phyloP scores from a whole-genome alignment of 164 flowering plant genomes.

The Chloranthus sessilifolius region DNA sequence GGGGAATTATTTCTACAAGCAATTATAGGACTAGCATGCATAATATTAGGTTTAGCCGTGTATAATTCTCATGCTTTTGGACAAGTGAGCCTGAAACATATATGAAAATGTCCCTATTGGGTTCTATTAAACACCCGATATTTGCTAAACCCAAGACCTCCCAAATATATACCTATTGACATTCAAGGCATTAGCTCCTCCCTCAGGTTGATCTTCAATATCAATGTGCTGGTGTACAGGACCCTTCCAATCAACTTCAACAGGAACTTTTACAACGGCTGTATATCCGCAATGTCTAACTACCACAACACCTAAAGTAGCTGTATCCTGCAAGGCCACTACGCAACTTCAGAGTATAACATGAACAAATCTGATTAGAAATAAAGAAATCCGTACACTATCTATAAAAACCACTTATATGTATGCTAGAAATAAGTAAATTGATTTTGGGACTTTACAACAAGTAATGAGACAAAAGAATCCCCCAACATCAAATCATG shows the following conservation, averaged over 20 bases:
- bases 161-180: slow-evolving; percentile 58
- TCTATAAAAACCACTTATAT: too few species aligned
- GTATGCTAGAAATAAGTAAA: too few species aligned
- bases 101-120: neutral
- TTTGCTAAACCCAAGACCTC: neutral
- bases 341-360: slow-evolving; percentile 12
- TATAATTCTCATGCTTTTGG: too few species aligned
- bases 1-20: too few species aligned
- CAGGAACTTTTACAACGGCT: slow-evolving; percentile 65
- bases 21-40: too few species aligned
- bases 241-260: slow-evolving; percentile 49
- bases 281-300: slow-evolving; percentile 83
- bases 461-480: too few species aligned
- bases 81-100: too few species aligned
- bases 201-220: slow-evolving; percentile 77
- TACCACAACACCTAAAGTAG: slow-evolving; percentile 78
- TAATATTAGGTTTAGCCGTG: too few species aligned
- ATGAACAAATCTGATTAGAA: too few species aligned
- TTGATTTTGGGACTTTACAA: too few species aligned
- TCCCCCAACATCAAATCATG: too few species aligned
- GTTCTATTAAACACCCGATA: neutral
- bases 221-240: slow-evolving; percentile 53
- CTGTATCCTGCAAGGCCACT: slow-evolving; percentile 64
- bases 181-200: slow-evolving; percentile 93
- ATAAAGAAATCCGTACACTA: too few species aligned